Conservation (phyloP, 225 moss, liverwort and hornwort species). For the Bryoerythrophyllum caledonicum region DNA sequence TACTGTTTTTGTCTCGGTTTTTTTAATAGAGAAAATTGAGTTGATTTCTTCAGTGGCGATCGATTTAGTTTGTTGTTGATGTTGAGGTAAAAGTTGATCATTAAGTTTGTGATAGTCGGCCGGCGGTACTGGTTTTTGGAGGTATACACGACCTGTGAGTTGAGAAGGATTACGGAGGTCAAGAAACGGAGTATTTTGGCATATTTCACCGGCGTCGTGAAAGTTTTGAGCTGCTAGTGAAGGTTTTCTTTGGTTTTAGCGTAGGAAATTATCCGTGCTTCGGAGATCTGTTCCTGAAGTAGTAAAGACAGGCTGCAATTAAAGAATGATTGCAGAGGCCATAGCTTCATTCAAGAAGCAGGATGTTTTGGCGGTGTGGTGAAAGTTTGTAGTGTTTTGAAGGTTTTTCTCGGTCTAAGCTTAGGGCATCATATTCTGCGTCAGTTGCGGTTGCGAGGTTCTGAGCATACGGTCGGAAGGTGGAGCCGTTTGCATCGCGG, state of each 20-base stretch:
- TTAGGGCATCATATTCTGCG: background rate
- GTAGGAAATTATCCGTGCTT: no score
- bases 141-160: background rate
- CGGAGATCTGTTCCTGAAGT: background rate
- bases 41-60: background rate
- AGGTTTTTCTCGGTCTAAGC: no score
- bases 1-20: no score
- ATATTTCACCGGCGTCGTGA: background rate
- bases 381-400: background rate
- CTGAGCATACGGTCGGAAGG: background rate
- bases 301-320: background rate
- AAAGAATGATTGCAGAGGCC: background rate
- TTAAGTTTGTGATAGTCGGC: background rate
- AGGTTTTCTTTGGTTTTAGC: no score
- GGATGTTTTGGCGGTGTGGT: background rate
- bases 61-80: background rate
- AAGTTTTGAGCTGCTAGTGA: background rate
- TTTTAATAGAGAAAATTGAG: no score
- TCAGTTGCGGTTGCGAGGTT: background rate
- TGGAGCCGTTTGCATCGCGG: conserved; percentile 27
- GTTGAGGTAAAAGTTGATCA: background rate
- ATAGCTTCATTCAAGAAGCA: background rate
- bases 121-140: background rate
- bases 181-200: no score
- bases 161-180: background rate